phyloP scores from a whole-genome alignment of 2,329 filamentous ascomycete genomes.

The Chrysoporthe puriensis region DNA sequence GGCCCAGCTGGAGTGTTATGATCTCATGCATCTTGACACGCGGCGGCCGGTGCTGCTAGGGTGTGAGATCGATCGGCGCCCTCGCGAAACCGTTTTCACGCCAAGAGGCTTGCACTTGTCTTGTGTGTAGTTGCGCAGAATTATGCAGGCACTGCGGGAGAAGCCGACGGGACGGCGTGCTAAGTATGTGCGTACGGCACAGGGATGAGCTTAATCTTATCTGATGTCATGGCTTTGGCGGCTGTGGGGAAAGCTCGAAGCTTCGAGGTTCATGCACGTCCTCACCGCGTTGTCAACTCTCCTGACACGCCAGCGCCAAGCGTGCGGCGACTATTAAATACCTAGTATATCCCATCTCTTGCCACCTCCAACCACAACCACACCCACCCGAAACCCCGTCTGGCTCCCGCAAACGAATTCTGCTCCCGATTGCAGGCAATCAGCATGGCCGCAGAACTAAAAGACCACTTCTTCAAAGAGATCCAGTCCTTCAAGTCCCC shows the following conservation, averaged over 20 bases:
- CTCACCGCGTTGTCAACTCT: slow-evolving; percentile 1
- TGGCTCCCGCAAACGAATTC: no score
- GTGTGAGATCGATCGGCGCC: not conserved
- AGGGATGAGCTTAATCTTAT: slow-evolving; percentile 27
- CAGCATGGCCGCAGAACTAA: slow-evolving; percentile 17
- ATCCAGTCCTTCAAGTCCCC: slow-evolving; percentile 27
- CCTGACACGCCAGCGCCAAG: no score
- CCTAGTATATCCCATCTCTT: not conserved
- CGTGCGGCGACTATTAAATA: no score
- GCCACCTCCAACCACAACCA: not conserved
- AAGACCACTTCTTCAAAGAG: slow-evolving; percentile 22
- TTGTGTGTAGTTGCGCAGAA: not conserved
- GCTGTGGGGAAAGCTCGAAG: slow-evolving; percentile 11
- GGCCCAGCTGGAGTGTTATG: slow-evolving; percentile 89
- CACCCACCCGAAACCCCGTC: no score
- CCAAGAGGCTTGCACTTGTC: not conserved
- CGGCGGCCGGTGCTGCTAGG: not conserved
- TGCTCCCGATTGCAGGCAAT: no score
- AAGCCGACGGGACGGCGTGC: slow-evolving; percentile 25
- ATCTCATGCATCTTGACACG: slow-evolving; percentile 82
- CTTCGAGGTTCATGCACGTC: slow-evolving; percentile 8
- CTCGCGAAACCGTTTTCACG: not conserved
- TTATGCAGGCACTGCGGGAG: slow-evolving; percentile 20
- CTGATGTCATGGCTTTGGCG: not conserved
- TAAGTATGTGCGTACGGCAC: slow-evolving; percentile 4